Evolutionary conservation across 2,329 filamentous ascomycete species (phyloP).

Genomic region (Diaporthe longicolla): DNA sequence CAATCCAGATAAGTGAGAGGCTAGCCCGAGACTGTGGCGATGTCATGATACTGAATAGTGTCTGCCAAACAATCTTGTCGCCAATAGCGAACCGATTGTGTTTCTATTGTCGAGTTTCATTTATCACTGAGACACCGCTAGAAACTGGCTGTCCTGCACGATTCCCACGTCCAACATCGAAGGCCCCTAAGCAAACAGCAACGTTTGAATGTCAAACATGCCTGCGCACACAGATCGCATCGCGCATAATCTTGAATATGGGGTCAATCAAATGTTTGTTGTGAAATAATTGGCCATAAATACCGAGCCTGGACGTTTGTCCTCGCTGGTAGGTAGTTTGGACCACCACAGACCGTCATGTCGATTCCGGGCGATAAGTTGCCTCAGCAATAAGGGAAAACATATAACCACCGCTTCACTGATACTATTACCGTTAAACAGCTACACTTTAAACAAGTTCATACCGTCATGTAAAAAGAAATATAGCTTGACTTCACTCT

Average conservation of each 20-base stretch:
- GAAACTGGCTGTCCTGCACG: background rate
- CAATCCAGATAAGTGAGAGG: background rate
- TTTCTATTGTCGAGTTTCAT: background rate
- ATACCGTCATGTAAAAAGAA: too few relatives aligned
- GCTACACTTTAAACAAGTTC: too few relatives aligned
- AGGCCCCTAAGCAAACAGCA: conserved; percentile 21
- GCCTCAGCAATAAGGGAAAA: too few relatives aligned
- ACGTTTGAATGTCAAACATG: conserved; percentile 1
- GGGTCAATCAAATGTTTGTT: too few relatives aligned
- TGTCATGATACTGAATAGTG: background rate
- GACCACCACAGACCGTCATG: background rate
- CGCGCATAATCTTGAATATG: too few relatives aligned
- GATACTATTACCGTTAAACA: too few relatives aligned
- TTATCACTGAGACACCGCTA: background rate
- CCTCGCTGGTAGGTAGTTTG: background rate
- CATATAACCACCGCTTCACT: too few relatives aligned
- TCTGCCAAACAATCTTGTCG: background rate
- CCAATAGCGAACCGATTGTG: background rate
- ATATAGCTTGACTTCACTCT: too few relatives aligned
- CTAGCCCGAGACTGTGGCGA: background rate
- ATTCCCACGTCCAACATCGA: background rate
- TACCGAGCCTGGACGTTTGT: background rate
- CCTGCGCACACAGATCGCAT: background rate
- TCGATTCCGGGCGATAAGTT: background rate
- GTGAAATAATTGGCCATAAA: background rate